These are phyloP conservation scores for Chaetomiaceae sp. DNA, from an alignment of 2,329 filamentous ascomycete genomes.

Conservation along the genomic window DNA sequence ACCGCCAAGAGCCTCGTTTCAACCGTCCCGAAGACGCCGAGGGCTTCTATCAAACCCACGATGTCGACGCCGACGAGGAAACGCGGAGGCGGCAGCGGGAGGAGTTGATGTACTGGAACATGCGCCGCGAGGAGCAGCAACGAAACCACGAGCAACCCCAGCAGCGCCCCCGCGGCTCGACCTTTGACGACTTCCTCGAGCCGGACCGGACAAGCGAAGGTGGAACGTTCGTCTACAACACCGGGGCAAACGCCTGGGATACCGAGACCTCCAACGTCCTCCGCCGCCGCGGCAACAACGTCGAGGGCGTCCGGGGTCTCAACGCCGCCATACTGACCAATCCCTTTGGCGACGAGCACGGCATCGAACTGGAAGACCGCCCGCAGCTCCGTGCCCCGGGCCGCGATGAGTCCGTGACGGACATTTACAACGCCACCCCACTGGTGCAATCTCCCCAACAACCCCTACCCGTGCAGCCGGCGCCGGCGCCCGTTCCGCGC, in stretches of 20 bases:
- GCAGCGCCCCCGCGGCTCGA: slow-evolving; percentile 33
- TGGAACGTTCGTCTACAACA: slow-evolving; percentile 56
- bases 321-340: slow-evolving; percentile 49
- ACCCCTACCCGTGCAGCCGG: slow-evolving; percentile 8
- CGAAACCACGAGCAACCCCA: slow-evolving; percentile 28
- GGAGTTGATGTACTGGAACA: slow-evolving; percentile 64
- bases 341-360: slow-evolving; percentile 56
- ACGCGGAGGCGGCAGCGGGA: slow-evolving; percentile 57
- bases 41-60: slow-evolving; percentile 53
- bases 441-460: slow-evolving; percentile 28
- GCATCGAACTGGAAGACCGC: slow-evolving; percentile 47
- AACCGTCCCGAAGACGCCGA: slow-evolving; percentile 64
- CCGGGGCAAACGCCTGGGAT: slow-evolving; percentile 44
- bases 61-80: slow-evolving; percentile 60
- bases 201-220: slow-evolving; percentile 48
- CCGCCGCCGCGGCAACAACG: slow-evolving; percentile 42
- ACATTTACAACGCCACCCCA: slow-evolving; percentile 55
- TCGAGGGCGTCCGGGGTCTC: slow-evolving; percentile 44
- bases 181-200: slow-evolving; percentile 57
- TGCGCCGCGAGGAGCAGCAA: slow-evolving; percentile 47
- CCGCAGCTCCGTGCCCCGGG: slow-evolving; percentile 39
- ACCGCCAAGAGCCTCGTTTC: slow-evolving; percentile 50
- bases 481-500: slow-evolving; percentile 5
- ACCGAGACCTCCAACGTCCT: slow-evolving; percentile 40
- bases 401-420: slow-evolving; percentile 45